Base-by-base conservation (phyloP, 306 rosid genomes). In the Cicer chorassanicum region DNA sequence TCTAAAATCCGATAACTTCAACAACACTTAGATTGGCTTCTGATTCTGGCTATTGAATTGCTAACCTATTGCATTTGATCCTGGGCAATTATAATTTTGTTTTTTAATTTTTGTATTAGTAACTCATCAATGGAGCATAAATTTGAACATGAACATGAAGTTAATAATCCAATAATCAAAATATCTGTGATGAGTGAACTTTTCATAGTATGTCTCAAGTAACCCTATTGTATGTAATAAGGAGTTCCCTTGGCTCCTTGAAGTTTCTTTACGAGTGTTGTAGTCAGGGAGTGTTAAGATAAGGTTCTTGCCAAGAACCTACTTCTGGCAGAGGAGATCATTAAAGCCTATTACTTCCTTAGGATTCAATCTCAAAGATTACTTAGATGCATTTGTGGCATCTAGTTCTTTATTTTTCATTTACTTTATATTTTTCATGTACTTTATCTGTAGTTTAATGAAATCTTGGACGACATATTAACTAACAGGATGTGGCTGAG, bases 401-500 rank as follows among this genome's bases (percentile, higher is more conserved):
- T 70, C 41, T 76, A 11, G 42, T 72, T 12, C 63, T 29, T 60
- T 13, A 16, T 46, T 73, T 15, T 40, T 57, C 64, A 62, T 79
- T 34, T 40, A 41, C 64, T 45, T 59, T 70, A 14, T 65, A 65
- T 57, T 29, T 29, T 29, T 29, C 36, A 36, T 44, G 76, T 14
- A 29, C 74, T 48, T 51, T 75, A 9, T 51, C 46, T 57, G 54
- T 76, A 34, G 57, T 51, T 21, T 72, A 73, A 76, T 53, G 50
- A 72, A 73, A 69, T 65, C 57, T 81, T 75, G 75, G 19, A 71
- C 24, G 51, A 5, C 53, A 43, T 50, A 21, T 71, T 60, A 65
- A 74, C 60, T 13, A 44, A 76, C 84, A 94, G 99, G 90, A 54
- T 14, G 96, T 94, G 74, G 92, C 92, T 54, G 81, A 76, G 82